Evolutionary conservation across 2,329 filamentous ascomycete species (phyloP), one percentile per base, ranked within the genome.

Genomic region (Coniochaeta prunicola): DNA sequence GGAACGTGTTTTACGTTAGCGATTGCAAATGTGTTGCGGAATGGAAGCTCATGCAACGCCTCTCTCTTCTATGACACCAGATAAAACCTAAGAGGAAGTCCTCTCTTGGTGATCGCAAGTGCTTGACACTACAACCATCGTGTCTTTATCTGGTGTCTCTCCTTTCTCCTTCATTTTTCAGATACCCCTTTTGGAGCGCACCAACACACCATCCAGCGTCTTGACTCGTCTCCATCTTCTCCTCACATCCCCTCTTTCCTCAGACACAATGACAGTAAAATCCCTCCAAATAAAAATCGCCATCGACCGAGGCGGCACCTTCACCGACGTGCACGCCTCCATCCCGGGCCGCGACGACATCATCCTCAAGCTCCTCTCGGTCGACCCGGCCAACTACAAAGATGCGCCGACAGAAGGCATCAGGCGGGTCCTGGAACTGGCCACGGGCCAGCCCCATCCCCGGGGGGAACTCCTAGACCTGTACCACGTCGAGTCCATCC

Each of bases 391-490:
- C 24, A 89, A 91, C 70, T 91, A 91, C 71, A 76, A 84, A 50
- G 88, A 91, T 72, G 88, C 88, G 0, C 88, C 88, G 0, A 78
- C 90, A 31, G 88, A 91, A 75, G 87, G 88, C 26, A 91, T 91
- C 61, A 79, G 88, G 3, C 69, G 72, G 31, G 71, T 77, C 30
- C 64, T 75, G 12, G 72, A 71, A 64, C 64, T 67, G 19, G 72
- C 70, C 1, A 38, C 36, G 8, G 67, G 67, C 3, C 66, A 65
- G 6, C 61, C 68, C 2, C 65, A 75, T 15, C 71, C 74, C 0
- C 66, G 72, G 4, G 73, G 71, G 1, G 65, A 70, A 1, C 54
- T 42, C 7, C 33, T 56, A 58, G 57, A 59, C 34, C 53, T 53
- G 62, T 53, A 34, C 55, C 24, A 33, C 15, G 54, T 56, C 36